A percentile compares a stretch with the other conserved stretches of the same genome.
Conservation (phyloP, 2,329 filamentous ascomycete genomes). For the Neonectria sp. region DNA sequence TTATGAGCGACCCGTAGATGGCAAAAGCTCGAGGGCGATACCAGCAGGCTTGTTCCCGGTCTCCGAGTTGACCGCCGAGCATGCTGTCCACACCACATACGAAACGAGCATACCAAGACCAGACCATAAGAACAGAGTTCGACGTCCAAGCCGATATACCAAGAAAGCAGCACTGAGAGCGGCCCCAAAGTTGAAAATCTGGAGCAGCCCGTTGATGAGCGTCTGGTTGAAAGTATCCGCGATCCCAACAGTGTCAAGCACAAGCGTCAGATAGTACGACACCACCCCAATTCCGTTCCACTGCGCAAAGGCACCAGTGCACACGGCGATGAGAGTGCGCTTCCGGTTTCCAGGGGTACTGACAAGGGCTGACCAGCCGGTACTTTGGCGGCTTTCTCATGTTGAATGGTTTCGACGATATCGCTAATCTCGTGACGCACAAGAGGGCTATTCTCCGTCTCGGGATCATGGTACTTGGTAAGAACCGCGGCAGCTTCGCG, state of each 20-base stretch:
- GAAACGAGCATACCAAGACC: slow-evolving; percentile 54
- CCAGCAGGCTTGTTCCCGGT: slow-evolving; percentile 53
- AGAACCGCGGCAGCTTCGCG: slow-evolving; percentile 66
- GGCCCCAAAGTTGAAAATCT: slow-evolving; percentile 57
- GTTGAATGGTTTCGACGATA: slow-evolving; percentile 54
- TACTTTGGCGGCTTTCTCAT: slow-evolving; percentile 52
- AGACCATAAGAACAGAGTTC: slow-evolving; percentile 58
- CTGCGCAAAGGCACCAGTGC: slow-evolving; percentile 49
- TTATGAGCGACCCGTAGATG: slow-evolving; percentile 52
- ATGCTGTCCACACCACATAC: slow-evolving; percentile 58
- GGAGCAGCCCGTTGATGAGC: slow-evolving; percentile 58
- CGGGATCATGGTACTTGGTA: slow-evolving; percentile 58
- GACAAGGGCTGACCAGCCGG: slow-evolving; percentile 46
- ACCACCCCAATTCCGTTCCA: slow-evolving; percentile 52
- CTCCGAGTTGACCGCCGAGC: slow-evolving; percentile 51
- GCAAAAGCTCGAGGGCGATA: slow-evolving; percentile 62
- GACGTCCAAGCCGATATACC: slow-evolving; percentile 59
- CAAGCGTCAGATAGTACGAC: slow-evolving; percentile 57
- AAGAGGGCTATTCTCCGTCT: slow-evolving; percentile 55
- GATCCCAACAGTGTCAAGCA: slow-evolving; percentile 58
- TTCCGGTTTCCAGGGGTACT: slow-evolving; percentile 56
- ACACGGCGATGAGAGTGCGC: slow-evolving; percentile 43
- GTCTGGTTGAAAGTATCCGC: slow-evolving; percentile 55
- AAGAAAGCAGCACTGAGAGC: slow-evolving; percentile 55
- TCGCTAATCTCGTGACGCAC: slow-evolving; percentile 57